Conservation (phyloP, 108 stramenopile species). For the Pseudonitzschia pungens region DNA sequence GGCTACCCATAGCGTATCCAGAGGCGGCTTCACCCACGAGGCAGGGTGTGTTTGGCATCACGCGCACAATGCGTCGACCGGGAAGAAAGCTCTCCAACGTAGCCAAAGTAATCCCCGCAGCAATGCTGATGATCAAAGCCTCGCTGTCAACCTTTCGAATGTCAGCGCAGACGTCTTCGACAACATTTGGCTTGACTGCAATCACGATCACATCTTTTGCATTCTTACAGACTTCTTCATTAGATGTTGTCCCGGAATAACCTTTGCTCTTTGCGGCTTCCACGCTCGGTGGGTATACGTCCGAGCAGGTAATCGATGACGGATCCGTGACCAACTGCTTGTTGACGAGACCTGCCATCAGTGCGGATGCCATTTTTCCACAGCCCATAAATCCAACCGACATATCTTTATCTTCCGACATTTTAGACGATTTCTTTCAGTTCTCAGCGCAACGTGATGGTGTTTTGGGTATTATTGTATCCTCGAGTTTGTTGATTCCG, state of each 20-base stretch:
- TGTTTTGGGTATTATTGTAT: not conserved
- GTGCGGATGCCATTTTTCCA: constrained; percentile 85
- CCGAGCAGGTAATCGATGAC: constrained; percentile 59
- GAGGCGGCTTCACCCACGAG: constrained; percentile 86
- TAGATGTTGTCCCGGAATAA: constrained; percentile 51
- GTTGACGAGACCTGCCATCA: constrained; percentile 71
- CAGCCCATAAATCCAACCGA: constrained; percentile 80
- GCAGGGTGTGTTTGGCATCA: constrained; percentile 97
- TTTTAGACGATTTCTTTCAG: not conserved
- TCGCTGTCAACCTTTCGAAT: constrained; percentile 39
- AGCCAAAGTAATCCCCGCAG: constrained; percentile 82
- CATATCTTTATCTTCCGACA: constrained; percentile 15
- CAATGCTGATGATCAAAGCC: constrained; percentile 79
- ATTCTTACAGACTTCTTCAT: constrained; percentile 55
- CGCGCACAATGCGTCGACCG: constrained; percentile 78
- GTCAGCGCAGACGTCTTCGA: constrained; percentile 56
- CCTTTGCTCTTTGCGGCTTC: constrained; percentile 61
- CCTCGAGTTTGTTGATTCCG: not conserved
- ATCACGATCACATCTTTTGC: constrained; percentile 69
- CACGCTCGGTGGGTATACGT: constrained; percentile 57
- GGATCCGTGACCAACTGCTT: constrained; percentile 47
- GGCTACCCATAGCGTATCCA: constrained; percentile 71
- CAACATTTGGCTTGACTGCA: constrained; percentile 77
- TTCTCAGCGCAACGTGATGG: not conserved
- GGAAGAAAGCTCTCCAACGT: constrained; percentile 62